Base-by-base conservation (phyloP, 805 yeast species). In the Dipodascus geniculatus region DNA sequence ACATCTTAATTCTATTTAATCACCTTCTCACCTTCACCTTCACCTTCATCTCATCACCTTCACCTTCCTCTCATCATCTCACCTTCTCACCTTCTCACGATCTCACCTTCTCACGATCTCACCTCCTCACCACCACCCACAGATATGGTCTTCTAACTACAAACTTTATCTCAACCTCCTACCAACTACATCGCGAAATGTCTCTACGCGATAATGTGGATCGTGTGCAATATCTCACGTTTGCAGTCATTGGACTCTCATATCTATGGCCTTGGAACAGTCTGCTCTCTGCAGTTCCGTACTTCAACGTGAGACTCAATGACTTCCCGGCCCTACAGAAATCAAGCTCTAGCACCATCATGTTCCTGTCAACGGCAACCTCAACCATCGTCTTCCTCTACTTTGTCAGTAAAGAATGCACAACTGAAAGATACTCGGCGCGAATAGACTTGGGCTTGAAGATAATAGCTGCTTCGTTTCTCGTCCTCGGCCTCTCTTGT, bases 191-290 rank as follows among this genome's bases (percentile, higher is more conserved):
- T n/a, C n/a, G n/a, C n/a, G n/a, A n/a, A n/a, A n/a, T n/a, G n/a
- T n/a, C n/a, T n/a, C n/a, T n/a, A n/a, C n/a, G n/a, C n/a, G n/a
- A n/a, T n/a, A n/a, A n/a, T n/a, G 33, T 28, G 11, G 33, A 28
- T 11, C 6, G 11, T 28, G 33, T 28, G 33, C 33, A 62, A 49
- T 87, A 85, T 62, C 23, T 75, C 9, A 79, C 91, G 0, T 88
- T 84, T 62, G 68, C 81, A 22, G 60, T 79, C 11, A 75, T 86
- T 4, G 97, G 97, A 0, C 74, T 87, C 14, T 84, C 96, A 1
- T 73, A 85, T 20, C 73, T 91, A 20, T 91, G 98, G 97, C 98
- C 98, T 0, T 91, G 98, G 96, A 93, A 91, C 72, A 82, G 93
- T 60, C 83, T 90, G 58, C 69, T 93, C 8, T 81, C 95, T 1